Percentiles rank a stretch among this genome's conserved stretches.
Evolutionary conservation across 1,284 basidiomycete species (phyloP).

Genomic region (Malassezia yamatoensis): DNA sequence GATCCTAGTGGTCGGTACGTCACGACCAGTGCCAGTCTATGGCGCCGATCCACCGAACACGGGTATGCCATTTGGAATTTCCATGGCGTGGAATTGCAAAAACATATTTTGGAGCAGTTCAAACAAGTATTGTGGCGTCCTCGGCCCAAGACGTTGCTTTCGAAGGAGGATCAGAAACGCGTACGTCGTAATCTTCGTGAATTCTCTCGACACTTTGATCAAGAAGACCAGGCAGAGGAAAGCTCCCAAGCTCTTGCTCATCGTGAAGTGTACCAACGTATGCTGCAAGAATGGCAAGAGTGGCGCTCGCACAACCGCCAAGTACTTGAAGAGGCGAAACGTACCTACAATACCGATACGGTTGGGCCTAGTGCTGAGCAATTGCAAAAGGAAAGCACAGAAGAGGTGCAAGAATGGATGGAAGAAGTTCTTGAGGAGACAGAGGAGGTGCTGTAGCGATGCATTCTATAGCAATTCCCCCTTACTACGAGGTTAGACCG

Average conservation of each 20-base stretch:
- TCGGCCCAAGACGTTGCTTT: conserved; percentile 73
- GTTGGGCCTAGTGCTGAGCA: conserved; percentile 28
- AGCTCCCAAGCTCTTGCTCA: conserved; percentile 87
- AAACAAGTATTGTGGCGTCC: conserved; percentile 99
- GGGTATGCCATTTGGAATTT: conserved; percentile 98
- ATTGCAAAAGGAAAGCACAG: conserved; percentile 37
- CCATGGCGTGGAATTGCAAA: conserved; percentile 80
- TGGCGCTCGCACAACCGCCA: conserved; percentile 55
- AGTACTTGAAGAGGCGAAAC: conserved; percentile 28
- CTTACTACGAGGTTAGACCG: not conserved
- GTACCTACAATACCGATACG: conserved; percentile 27
- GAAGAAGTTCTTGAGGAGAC: conserved; percentile 48
- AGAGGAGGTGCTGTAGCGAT: conserved; percentile 23
- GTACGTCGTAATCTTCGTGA: conserved; percentile 85
- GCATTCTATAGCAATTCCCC: not conserved
- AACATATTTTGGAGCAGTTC: conserved; percentile 83
- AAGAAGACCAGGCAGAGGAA: conserved; percentile 91
- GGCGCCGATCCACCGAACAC: conserved; percentile 92
- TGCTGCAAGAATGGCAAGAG: conserved; percentile 97
- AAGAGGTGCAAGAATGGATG: conserved; percentile 48
- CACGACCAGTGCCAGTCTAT: conserved; percentile 83
- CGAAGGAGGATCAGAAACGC: conserved; percentile 76
- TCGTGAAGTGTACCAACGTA: conserved; percentile 75
- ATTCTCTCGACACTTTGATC: conserved; percentile 83
- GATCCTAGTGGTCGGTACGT: conserved; percentile 92